A percentile compares a stretch with the other conserved stretches of the same genome.
These are phyloP conservation scores for Spencermartinsiella ligniputridi DNA, from an alignment of 1,139 yeast species.

Conservation along the genomic window DNA sequence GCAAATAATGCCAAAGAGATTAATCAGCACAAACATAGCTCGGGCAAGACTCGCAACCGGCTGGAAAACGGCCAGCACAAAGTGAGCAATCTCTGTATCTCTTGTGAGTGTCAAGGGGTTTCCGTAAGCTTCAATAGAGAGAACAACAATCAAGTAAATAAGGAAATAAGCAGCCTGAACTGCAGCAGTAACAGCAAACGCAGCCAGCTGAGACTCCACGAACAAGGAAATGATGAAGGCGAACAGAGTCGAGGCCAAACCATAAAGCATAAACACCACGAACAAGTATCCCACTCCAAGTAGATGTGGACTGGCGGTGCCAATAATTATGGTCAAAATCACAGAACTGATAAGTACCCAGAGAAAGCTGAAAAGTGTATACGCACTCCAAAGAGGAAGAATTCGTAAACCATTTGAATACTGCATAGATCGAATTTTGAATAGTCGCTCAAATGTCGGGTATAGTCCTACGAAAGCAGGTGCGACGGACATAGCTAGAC, in stretches of 20 bases:
- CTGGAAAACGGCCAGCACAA: constrained; percentile 28
- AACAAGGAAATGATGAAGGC: constrained; percentile 33
- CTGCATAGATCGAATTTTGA: constrained; percentile 36
- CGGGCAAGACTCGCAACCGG: constrained; percentile 32
- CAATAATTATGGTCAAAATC: constrained; percentile 28
- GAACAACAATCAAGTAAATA: constrained; percentile 32
- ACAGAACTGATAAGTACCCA: constrained; percentile 26
- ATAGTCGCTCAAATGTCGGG: constrained; percentile 36
- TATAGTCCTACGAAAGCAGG: constrained; percentile 36
- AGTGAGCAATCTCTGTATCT: constrained; percentile 26
- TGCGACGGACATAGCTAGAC: constrained; percentile 34
- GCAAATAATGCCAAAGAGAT: constrained; percentile 34
- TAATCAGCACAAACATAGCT: constrained; percentile 32
- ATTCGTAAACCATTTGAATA: constrained; percentile 37
- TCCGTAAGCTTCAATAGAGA: constrained; percentile 31
- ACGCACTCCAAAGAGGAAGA: constrained; percentile 35
- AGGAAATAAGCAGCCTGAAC: constrained; percentile 32
- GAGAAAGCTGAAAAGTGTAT: constrained; percentile 28
- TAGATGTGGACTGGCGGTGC: constrained; percentile 21
- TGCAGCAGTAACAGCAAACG: constrained; percentile 36
- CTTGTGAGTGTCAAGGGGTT: constrained; percentile 25
- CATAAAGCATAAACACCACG: constrained; percentile 31
- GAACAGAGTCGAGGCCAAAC: constrained; percentile 29
- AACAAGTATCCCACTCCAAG: constrained; percentile 33
- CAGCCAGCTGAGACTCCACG: constrained; percentile 34